Conservation (phyloP, 2,329 filamentous ascomycete genomes). For the Claviceps humidiphila region DNA sequence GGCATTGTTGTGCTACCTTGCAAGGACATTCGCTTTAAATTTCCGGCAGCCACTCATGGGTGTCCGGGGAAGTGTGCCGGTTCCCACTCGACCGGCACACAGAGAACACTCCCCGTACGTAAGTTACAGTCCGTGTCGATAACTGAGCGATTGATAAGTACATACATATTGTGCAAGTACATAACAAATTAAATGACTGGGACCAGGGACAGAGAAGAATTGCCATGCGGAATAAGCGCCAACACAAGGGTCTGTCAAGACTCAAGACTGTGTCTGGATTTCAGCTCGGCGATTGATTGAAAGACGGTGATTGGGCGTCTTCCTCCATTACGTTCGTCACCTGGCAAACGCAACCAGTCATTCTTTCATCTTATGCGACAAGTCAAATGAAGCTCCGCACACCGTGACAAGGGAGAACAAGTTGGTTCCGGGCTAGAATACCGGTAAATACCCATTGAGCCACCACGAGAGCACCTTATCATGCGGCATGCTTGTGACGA, state of each 20-base stretch:
- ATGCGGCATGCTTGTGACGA: too few species aligned
- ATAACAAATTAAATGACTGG: conserved; percentile 1
- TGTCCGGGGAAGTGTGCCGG: conserved; percentile 10
- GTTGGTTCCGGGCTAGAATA: too few species aligned
- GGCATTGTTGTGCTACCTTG: background rate
- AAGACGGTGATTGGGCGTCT: too few species aligned
- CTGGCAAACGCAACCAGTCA: too few species aligned
- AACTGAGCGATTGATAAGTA: background rate
- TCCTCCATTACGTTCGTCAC: too few species aligned
- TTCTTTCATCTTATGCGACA: too few species aligned
- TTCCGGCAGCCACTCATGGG: conserved; percentile 4
- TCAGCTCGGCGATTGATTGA: too few species aligned
- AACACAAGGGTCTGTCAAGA: background rate
- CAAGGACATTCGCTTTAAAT: background rate
- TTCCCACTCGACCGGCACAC: conserved; percentile 7
- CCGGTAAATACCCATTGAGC: too few species aligned
- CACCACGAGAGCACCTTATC: too few species aligned
- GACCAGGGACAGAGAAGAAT: background rate
- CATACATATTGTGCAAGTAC: background rate
- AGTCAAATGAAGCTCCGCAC: too few species aligned
- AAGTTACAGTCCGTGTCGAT: background rate
- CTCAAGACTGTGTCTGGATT: too few species aligned
- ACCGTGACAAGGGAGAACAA: too few species aligned
- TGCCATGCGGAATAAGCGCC: background rate
- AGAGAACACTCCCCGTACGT: conserved; percentile 1